Percentiles rank a stretch among this genome's conserved stretches.
phyloP scores from a whole-genome alignment of 148 eudicot species.

The Chenopodium berlandieri region DNA sequence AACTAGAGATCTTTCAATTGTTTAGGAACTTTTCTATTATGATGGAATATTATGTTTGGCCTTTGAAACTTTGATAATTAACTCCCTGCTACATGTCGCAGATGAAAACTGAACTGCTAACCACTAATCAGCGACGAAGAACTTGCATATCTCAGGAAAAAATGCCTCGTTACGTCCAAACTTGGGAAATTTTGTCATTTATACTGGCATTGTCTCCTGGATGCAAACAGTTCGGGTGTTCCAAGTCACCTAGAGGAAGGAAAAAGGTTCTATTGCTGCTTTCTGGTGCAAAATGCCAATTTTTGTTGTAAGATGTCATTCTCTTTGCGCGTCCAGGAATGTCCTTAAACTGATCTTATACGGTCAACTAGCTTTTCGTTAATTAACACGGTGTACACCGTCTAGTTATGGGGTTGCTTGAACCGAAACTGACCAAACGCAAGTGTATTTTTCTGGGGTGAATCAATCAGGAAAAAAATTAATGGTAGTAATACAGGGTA shows the following conservation, averaged over 20 bases:
- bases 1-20: too few relatives aligned
- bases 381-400: not conserved
- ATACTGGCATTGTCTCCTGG: slow-evolving; percentile 2
- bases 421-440: not conserved
- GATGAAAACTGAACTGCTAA: slow-evolving; percentile 10
- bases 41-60: too few relatives aligned
- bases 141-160: slow-evolving; percentile 1
- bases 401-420: not conserved
- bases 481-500: not conserved
- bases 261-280: not conserved
- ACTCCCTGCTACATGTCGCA: slow-evolving; percentile 10
- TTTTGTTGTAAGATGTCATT: slow-evolving; percentile 5
- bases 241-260: not conserved
- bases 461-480: not conserved
- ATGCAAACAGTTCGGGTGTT: slow-evolving; percentile 3
- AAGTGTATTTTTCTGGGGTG: not conserved
- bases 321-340: not conserved
- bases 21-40: too few relatives aligned
- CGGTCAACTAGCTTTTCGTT: not conserved
- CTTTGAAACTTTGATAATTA: not conserved
- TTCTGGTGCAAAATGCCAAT: not conserved
- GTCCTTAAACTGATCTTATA: not conserved
- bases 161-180: not conserved
- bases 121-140: slow-evolving; percentile 14
- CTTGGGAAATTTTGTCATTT: not conserved